These are phyloP conservation scores for Prunus yedoensis DNA, from an alignment of 331 rosid species.

Conservation along the genomic window DNA sequence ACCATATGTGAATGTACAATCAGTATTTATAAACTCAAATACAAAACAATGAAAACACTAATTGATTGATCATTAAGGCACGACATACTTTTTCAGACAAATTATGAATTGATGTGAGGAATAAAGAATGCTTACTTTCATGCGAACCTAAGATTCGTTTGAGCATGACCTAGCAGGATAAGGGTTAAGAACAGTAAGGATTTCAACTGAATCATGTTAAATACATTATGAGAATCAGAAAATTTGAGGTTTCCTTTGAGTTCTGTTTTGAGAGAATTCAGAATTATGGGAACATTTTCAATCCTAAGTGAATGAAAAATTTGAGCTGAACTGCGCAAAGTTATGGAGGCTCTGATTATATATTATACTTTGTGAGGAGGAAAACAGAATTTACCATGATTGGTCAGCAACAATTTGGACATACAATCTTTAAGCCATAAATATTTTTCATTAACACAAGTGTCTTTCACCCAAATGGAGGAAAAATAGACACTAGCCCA, in stretches of 20 bases:
- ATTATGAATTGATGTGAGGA: not conserved
- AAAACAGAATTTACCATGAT: not conserved
- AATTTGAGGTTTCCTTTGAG: not conserved
- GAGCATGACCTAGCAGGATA: not conserved
- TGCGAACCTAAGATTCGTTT: not conserved
- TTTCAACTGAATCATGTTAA: not conserved
- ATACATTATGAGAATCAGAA: not conserved
- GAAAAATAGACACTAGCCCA: not conserved
- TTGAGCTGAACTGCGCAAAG: not conserved
- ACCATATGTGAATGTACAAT: not conserved
- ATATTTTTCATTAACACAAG: not conserved
- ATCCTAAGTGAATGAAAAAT: not conserved
- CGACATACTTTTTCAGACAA: not conserved
- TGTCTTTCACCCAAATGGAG: not conserved
- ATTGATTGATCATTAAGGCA: not conserved
- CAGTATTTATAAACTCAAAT: not conserved
- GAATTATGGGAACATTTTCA: not conserved
- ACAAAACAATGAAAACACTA: not conserved
- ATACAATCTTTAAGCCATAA: not conserved
- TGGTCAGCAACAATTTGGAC: not conserved
- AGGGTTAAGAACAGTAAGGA: not conserved
- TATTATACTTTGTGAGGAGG: not conserved
- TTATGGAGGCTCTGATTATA: not conserved
- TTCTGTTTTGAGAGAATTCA: not conserved
- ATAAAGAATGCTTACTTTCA: not conserved